Base-by-base conservation (phyloP, 2,329 filamentous ascomycete genomes). In the Alternaria dauci region DNA sequence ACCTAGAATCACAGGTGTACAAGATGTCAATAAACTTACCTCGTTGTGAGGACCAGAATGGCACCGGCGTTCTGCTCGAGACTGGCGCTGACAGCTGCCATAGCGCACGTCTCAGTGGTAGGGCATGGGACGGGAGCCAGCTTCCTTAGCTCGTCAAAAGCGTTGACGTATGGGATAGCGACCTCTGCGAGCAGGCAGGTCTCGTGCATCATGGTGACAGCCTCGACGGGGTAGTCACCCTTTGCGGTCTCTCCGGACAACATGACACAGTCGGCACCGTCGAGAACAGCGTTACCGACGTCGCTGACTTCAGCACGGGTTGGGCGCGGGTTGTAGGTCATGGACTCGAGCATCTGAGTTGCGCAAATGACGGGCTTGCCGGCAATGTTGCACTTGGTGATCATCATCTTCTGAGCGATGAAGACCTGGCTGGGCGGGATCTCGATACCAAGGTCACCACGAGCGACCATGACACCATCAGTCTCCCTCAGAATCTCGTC, bases 321-420 rank as follows among this genome's bases (percentile, higher is more conserved):
- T 52, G 95, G 95, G 66, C 95, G 92, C 71, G 95, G 95, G 87
- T 99, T 99, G 88, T 97, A 97, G 82, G 97, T 99, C 95, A 99
- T 99, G 71, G 93, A 97, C 88, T 99, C 95, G 72, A 99, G 88
- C 95, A 99, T 99, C 86, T 99, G 95, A 41, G 95, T 99, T 62
- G 95, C 95, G 83, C 94, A 98, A 80, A 99, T 97, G 81, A 94
- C 94, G 71, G 95, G 95, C 88, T 99, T 99, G 82, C 95, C 95
- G 72, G 93, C 94, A 78, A 97, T 89, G 87, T 99, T 99, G 89
- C 95, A 99, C 90, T 98, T 98, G 83, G 95, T 94, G 82, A 99
- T 99, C 88, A 99, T 94, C 92, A 99, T 99, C 91, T 99, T 99
- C 87, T 99, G 95, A 58, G 95, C 95, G 72, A 96, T 93, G 83